A percentile compares a stretch with the other conserved stretches of the same genome.
These are phyloP conservation scores for Botrytis byssoidea DNA, from an alignment of 2,329 filamentous ascomycete species.

Conservation along the genomic window DNA sequence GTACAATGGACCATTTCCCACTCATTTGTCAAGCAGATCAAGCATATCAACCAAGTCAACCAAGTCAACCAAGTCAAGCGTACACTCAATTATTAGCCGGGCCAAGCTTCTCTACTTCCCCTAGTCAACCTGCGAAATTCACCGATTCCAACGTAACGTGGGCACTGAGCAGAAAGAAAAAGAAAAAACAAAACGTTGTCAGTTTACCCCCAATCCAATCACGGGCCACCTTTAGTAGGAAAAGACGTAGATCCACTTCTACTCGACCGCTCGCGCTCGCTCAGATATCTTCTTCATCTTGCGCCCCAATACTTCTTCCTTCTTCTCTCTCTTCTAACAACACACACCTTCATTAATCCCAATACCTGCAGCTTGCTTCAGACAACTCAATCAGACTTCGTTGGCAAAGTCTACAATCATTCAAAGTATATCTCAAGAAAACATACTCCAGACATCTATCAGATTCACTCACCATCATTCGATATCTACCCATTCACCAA, in stretches of 20 bases:
- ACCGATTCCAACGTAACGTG: background rate
- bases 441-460: background rate
- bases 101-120: background rate
- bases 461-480: background rate
- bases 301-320: background rate
- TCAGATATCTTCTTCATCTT: conserved; percentile 5
- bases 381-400: conserved; percentile 16
- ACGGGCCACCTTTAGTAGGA: background rate
- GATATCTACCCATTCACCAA: background rate
- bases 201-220: background rate
- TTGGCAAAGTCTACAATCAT: conserved; percentile 20
- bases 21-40: background rate
- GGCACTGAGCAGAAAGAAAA: background rate
- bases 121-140: conserved; percentile 3
- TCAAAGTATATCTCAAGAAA: background rate
- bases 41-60: background rate
- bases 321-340: background rate
- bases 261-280: conserved; percentile 1
- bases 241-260: background rate
- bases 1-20: background rate
- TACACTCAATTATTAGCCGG: background rate
- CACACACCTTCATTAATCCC: background rate
- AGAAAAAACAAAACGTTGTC: background rate
- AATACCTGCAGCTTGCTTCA: conserved; percentile 15
- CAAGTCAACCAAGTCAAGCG: background rate